A percentile compares a stretch with the other conserved stretches of the same genome.
Conservation (phyloP, 129 eudicot species). For the Lactuca sativa region DNA sequence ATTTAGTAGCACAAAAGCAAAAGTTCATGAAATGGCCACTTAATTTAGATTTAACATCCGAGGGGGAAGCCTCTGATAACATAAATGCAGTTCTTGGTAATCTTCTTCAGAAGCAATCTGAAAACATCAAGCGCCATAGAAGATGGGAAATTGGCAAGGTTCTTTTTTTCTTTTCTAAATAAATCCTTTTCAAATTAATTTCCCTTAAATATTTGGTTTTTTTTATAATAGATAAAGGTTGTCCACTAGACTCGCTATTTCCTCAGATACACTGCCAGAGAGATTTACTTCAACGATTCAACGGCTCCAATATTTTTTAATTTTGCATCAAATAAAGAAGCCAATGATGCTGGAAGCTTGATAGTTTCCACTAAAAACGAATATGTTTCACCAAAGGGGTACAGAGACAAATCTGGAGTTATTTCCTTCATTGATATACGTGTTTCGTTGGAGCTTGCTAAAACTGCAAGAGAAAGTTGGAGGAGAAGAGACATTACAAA, state of each 20-base stretch:
- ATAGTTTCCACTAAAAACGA: constrained; percentile 86
- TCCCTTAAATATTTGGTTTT: neutral
- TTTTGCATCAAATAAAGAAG: constrained; percentile 80
- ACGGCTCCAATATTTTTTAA: constrained; percentile 83
- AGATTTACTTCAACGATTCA: constrained; percentile 82
- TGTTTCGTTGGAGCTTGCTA: constrained; percentile 94
- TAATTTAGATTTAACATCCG: constrained; percentile 44
- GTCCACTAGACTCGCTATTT: constrained; percentile 98
- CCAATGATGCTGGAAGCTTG: constrained; percentile 86
- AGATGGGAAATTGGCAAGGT: constrained; percentile 93
- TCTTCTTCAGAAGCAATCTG: constrained; percentile 54
- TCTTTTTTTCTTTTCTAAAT: no score
- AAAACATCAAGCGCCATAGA: constrained; percentile 78
- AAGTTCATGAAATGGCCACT: constrained; percentile 59
- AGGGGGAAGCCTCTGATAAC: constrained; percentile 38
- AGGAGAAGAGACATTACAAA: constrained; percentile 95
- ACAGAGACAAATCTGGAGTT: constrained; percentile 69
- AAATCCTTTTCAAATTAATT: neutral
- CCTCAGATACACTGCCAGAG: constrained; percentile 93
- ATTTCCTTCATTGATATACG: constrained; percentile 92
- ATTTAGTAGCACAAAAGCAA: constrained; percentile 47
- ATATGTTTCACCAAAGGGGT: constrained; percentile 57
- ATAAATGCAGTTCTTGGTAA: constrained; percentile 40
- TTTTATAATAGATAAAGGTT: constrained; percentile 68
- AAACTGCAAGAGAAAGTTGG: constrained; percentile 94